Percentiles rank a stretch among this genome's conserved stretches.
phyloP scores from a whole-genome alignment of 1,284 basidiomycete genomes.

The Neolentinus lepideus region DNA sequence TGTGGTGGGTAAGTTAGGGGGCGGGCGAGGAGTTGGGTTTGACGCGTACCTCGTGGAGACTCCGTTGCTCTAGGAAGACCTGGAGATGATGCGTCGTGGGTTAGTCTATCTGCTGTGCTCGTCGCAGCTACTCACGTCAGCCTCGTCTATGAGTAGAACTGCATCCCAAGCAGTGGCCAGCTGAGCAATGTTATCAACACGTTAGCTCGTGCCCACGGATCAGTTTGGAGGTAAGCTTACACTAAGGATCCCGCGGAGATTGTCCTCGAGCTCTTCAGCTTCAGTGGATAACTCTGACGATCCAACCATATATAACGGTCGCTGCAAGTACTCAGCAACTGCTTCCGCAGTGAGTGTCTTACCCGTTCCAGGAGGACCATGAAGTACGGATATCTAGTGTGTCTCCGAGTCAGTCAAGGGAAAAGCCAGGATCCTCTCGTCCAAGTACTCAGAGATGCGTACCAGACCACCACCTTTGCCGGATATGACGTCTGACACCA shows the following conservation, averaged over 20 bases:
- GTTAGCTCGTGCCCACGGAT: too few species aligned
- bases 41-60: slow-evolving; percentile 37
- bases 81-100: not conserved
- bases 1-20: not conserved
- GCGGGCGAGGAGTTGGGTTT: not conserved
- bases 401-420: too few species aligned
- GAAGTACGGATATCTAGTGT: not conserved
- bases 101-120: too few species aligned
- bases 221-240: too few species aligned
- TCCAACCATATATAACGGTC: slow-evolving; percentile 52
- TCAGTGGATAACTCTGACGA: slow-evolving; percentile 34
- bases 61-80: slow-evolving; percentile 55
- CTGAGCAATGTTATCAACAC: too few species aligned
- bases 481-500: slow-evolving; percentile 13
- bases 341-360: slow-evolving; percentile 47
- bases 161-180: slow-evolving; percentile 53
- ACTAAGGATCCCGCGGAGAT: not conserved
- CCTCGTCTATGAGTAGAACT: slow-evolving; percentile 58
- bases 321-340: slow-evolving; percentile 49
- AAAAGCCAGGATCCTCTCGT: not conserved
- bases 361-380: slow-evolving; percentile 53
- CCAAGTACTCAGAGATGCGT: not conserved
- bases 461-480: slow-evolving; percentile 16
- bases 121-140: slow-evolving; percentile 25
- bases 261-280: slow-evolving; percentile 1